Evolutionary conservation across 2,329 filamentous ascomycete genomes (phyloP).

Genomic region (Elsinoe australis): DNA sequence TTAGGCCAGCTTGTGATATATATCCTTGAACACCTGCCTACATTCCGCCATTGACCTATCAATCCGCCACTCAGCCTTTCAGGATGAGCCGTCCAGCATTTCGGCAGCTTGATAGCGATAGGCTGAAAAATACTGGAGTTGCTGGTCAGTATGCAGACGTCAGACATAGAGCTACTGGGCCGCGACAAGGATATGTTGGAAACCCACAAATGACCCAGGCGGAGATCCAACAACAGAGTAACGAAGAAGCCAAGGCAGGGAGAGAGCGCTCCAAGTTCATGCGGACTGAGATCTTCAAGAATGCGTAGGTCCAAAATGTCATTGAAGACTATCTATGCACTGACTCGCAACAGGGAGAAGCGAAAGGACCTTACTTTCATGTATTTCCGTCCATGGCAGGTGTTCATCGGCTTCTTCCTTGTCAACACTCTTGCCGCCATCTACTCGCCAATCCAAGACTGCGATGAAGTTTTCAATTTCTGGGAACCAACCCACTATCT

Average conservation of each 20-base stretch:
- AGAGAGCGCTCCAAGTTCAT: slow-evolving; percentile 12
- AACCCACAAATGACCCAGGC: slow-evolving; percentile 5
- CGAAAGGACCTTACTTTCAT: slow-evolving; percentile 9
- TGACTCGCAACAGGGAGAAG: slow-evolving; percentile 6
- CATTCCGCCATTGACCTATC: neutral
- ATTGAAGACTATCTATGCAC: too few relatives aligned
- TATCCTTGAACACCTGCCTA: neutral
- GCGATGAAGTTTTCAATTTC: slow-evolving; percentile 98
- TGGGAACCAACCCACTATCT: slow-evolving; percentile 97
- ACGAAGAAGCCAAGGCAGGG: slow-evolving; percentile 12
- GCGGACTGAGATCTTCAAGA: slow-evolving; percentile 10
- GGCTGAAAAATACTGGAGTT: too few relatives aligned
- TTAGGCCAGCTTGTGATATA: slow-evolving; percentile 3
- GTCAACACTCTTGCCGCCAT: slow-evolving; percentile 69
- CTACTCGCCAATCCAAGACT: slow-evolving; percentile 90
- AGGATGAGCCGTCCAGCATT: slow-evolving; percentile 9
- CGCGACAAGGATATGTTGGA: neutral
- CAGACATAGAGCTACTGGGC: too few relatives aligned
- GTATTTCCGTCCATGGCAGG: slow-evolving; percentile 16
- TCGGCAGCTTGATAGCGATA: neutral
- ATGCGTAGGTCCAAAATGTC: neutral
- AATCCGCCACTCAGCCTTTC: neutral
- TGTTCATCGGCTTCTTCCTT: slow-evolving; percentile 48
- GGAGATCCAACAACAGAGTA: slow-evolving; percentile 12
- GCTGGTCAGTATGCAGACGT: slow-evolving; percentile 3